Evolutionary conservation across 108 stramenopile species (phyloP), one percentile per base, ranked within the genome.

Genomic region (Nannochloropsis oceanica): DNA sequence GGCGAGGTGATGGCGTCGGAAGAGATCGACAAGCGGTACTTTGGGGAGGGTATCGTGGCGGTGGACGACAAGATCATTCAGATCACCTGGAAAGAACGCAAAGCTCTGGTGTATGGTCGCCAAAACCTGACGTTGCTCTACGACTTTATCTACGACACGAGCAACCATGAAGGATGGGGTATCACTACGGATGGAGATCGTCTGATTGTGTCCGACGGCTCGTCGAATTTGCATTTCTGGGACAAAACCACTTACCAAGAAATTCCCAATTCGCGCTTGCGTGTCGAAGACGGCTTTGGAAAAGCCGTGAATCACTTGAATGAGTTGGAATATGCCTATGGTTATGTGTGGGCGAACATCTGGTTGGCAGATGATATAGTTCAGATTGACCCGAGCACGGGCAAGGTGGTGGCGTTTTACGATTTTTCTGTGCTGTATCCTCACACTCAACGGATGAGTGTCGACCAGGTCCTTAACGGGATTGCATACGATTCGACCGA

Each of bases 11-110:
- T 85, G 79, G 27, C 26, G 44, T 34, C 14, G n/a, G 42, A 44
- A 8, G 27, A 27, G 20, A 46, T 90, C 11, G 80, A 13, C 18
- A 13, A 44, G 11, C 18, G 85, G 27, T 27, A 73, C 81, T 89
- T 91, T 85, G 90, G 89, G n/a, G 90, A 91, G 81, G 90, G 90
- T 11, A 85, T 89, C 50, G 84, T 87, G 85, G 81, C 89, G 59
- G 11, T 83, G 11, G 44, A 85, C 25, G 79, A 89, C 44, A 26
- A 87, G 86, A 84, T 87, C 24, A 12, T 84, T 14, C n/a, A 79
- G 27, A 13, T 34, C 27, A 22, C 20, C 0, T 84, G 20, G 34
- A 22, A 26, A 12, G 25, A 26, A 24, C 42, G 13, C 13, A 22
- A 25, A 81, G 18, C 18, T 80, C 8, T 26, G 25, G 43, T 81